Base-by-base conservation (phyloP, 768 basidiomycete species). In the Favolaschia claudopus region DNA sequence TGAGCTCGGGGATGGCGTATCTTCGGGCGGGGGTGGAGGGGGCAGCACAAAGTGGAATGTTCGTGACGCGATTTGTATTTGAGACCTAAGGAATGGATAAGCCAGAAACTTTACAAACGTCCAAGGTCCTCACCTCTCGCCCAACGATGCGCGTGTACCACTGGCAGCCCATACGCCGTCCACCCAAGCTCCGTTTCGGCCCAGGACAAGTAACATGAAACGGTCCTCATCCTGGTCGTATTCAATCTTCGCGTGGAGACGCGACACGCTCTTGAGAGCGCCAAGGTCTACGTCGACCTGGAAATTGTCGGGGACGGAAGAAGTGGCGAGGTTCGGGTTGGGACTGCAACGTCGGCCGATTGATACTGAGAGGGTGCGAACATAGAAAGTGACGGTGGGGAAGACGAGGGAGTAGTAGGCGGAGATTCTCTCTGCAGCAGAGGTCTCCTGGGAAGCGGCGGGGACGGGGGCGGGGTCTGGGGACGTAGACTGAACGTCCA, bases 111-210 rank as follows among this genome's bases (percentile, higher is more conserved):
- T 31, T 47, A 43, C 37, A 29, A 61, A 55, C 54, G 38, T 46
- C 31, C 28, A 55, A 22, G 55, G 24, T 48, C 67, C 69, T 46
- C 57, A 95, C 96, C 93, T 84, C 72, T 95, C 93, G 33, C 89
- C 81, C 20, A 99, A 78, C 28, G 91, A 85, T n/a, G 95, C 91
- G 59, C 88, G 86, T 59, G 91, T 89, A 15, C 96, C 94, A 63
- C 92, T 89, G 12, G 90, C 91, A 45, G 88, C 89, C 92, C 96
- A 99, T n/a, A 92, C 87, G 28, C 95, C 96, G 64, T 99, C 95
- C 5, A 99, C 95, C 91, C 96, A 98, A 17, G 95, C 95, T 13
- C 97, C 97, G 68, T 99, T 99, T 57, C 97, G 82, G n/a, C 97
- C 97, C 33, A 93, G 83, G 33, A 99, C 96, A 58, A 88, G 87